Base-by-base conservation (phyloP, 2,329 filamentous ascomycete species). In the Westerdykella aurantiaca region DNA sequence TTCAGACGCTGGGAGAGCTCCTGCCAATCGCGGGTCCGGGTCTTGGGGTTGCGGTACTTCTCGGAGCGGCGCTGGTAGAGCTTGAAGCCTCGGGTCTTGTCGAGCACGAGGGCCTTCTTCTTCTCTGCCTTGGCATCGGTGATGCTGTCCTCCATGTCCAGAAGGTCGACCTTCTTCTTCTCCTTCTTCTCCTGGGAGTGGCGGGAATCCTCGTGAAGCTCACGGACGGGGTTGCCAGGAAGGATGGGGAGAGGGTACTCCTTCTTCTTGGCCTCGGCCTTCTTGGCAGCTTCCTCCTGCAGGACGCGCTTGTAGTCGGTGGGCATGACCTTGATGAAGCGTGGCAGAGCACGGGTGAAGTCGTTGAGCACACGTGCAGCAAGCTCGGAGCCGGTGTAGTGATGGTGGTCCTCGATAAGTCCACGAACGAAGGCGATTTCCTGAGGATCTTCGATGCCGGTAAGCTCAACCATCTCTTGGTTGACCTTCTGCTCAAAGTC, bases 31-130 rank as follows among this genome's bases (percentile, higher is more conserved):
- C 90, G 88, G 50, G 83, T 89, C 57, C 91, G 80, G 34, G 86
- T 89, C 68, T 87, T 85, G 5, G 86, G 80, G 61, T 81, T 83
- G 54, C 91, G 85, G 69, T 96, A 96, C 73, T 95, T 96, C 76
- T 97, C 91, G 16, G 85, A 82, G 45, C 89, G 87, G 43, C 91
- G 87, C 66, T 86, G 81, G 73, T 96, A 97, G 71, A 95, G 93
- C 88, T 95, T 96, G 77, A 97, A 97, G 23, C 91, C 91, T 57
- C 83, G 83, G 1, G 91, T 97, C 80, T 97, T 97, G 75, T 97
- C 90, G n/a, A 97, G 80, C 6, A 96, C 88, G 16, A 96, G 77
- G 5, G 89, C 87, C 69, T 91, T 89, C 75, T 85, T 85, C 77
- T 95, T 95, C 73, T 95, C 89, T 1, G 82, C 83, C 56, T 86